Evolutionary conservation across 148 eudicot genomes (phyloP).

Genomic region (Amaranthus palmeri): DNA sequence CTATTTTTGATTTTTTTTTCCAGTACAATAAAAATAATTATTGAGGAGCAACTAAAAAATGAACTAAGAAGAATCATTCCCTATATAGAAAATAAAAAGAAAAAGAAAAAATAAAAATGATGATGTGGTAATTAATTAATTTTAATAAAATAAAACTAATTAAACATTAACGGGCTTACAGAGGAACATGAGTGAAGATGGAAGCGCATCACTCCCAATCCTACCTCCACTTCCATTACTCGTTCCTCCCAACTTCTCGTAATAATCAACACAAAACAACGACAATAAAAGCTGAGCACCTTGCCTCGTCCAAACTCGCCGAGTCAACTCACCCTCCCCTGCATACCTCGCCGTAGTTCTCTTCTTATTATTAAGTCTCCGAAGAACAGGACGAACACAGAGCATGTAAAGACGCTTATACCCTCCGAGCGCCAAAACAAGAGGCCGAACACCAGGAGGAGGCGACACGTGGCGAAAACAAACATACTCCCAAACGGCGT

Average conservation of each 20-base stretch:
- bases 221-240: conserved; percentile 30
- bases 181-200: conserved; percentile 68
- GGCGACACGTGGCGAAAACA: conserved; percentile 66
- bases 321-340: conserved; percentile 21
- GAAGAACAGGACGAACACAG: conserved; percentile 50
- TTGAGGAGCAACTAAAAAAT: too few species aligned
- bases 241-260: conserved; percentile 50
- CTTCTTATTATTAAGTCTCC: conserved; percentile 12
- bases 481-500: conserved; percentile 74
- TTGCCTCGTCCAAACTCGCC: conserved; percentile 47
- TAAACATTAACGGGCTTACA: conserved; percentile 74
- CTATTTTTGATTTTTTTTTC: too few species aligned
- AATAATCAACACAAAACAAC: conserved; percentile 77
- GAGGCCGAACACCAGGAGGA: conserved; percentile 30
- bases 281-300: conserved; percentile 77
- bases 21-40: not conserved
- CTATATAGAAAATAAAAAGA: not conserved
- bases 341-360: not conserved
- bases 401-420: conserved; percentile 64
- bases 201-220: conserved; percentile 29
- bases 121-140: not conserved
- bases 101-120: conserved; percentile 7
- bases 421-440: conserved; percentile 69
- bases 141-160: conserved; percentile 17
- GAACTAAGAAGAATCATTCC: not conserved